Evolutionary conservation across 441 rosid genomes (phyloP).

Genomic region (Manihot esculenta): DNA sequence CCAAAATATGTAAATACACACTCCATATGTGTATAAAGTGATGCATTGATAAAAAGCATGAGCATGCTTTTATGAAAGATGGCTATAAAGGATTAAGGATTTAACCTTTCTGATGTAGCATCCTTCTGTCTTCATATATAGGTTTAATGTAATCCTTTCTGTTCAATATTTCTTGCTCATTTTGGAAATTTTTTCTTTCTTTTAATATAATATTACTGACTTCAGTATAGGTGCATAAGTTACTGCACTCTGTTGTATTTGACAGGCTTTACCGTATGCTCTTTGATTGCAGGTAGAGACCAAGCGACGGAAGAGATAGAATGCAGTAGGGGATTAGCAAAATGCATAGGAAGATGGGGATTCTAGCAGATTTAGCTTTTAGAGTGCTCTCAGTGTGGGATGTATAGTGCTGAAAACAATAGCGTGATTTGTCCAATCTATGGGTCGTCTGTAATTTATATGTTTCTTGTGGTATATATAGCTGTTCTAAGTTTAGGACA

Average conservation of each 20-base stretch:
- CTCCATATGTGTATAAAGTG: neutral
- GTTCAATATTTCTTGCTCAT: neutral
- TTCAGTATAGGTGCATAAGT: neutral
- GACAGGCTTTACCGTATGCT: neutral
- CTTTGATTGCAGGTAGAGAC: slow-evolving; percentile 44
- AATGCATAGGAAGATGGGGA: slow-evolving; percentile 24
- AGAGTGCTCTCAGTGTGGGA: slow-evolving; percentile 37
- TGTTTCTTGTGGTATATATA: slow-evolving; percentile 36
- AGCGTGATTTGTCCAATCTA: slow-evolving; percentile 34
- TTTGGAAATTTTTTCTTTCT: neutral
- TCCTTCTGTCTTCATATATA: neutral
- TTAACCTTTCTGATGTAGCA: neutral
- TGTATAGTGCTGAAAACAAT: slow-evolving; percentile 39
- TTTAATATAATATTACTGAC: neutral
- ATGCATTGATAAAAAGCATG: neutral
- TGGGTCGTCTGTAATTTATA: slow-evolving; percentile 33
- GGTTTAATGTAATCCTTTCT: neutral
- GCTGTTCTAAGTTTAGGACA: slow-evolving; percentile 31
- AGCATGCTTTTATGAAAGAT: neutral
- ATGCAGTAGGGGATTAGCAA: slow-evolving; percentile 17
- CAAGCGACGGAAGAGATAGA: slow-evolving; percentile 52
- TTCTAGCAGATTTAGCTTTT: slow-evolving; percentile 35
- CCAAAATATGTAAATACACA: neutral
- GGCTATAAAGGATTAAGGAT: no score
- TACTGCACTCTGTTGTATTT: neutral